Conservation (phyloP, 1,284 basidiomycete species). For the Ganoderma meredithae region DNA sequence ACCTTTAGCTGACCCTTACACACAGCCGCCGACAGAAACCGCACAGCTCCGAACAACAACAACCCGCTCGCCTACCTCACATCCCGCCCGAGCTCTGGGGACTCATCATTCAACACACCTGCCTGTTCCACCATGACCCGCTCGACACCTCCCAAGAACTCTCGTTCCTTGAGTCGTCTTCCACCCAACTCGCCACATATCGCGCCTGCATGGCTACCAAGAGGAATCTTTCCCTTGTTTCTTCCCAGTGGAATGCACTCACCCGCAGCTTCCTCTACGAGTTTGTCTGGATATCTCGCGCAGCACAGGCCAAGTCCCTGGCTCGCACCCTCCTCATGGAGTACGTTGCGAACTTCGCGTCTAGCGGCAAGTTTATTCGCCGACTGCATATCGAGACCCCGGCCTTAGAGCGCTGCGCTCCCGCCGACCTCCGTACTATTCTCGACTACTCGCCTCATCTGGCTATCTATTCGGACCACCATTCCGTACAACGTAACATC, state of each 20-base stretch:
- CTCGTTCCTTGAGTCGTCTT: slow-evolving; percentile 54
- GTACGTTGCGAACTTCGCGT: slow-evolving; percentile 44
- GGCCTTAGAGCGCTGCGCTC: slow-evolving; percentile 69
- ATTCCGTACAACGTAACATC: slow-evolving; percentile 62
- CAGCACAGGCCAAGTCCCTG: slow-evolving; percentile 62
- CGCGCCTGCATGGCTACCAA: slow-evolving; percentile 56
- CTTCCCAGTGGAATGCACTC: slow-evolving; percentile 59
- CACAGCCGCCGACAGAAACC: slow-evolving; percentile 24
- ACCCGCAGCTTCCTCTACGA: slow-evolving; percentile 66
- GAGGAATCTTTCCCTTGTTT: slow-evolving; percentile 59
- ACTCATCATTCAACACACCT: slow-evolving; percentile 61
- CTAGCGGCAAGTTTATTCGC: slow-evolving; percentile 64
- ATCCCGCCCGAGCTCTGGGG: slow-evolving; percentile 68
- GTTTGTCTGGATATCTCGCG: slow-evolving; percentile 70
- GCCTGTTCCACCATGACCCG: slow-evolving; percentile 50
- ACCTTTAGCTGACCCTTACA: slow-evolving; percentile 9
- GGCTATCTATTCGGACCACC: slow-evolving; percentile 66
- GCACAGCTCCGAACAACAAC: slow-evolving; percentile 11
- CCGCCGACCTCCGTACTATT: slow-evolving; percentile 69
- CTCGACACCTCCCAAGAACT: slow-evolving; percentile 56
- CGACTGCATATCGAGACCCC: slow-evolving; percentile 74
- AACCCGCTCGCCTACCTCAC: slow-evolving; percentile 42
- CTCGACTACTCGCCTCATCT: slow-evolving; percentile 67
- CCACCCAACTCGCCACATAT: slow-evolving; percentile 54
- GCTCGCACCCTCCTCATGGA: slow-evolving; percentile 62